Base-by-base conservation (phyloP, 371 early-diverging fungal genomes). In the Chytridiales sp. region DNA sequence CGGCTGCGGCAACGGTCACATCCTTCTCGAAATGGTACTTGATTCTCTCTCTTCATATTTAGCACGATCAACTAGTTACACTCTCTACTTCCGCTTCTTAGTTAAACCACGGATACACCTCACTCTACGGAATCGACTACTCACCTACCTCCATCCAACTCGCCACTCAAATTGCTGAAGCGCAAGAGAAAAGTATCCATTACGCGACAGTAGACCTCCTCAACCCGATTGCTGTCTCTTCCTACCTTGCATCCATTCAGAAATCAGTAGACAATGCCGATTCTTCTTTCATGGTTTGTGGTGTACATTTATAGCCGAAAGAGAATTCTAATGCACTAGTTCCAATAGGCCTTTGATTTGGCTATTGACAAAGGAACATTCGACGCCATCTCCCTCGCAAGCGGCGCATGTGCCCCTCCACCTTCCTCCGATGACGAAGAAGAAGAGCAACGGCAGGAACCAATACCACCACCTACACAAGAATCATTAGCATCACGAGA, bases 1-100 rank as follows among this genome's bases (percentile, higher is more conserved):
- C 2, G 94, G 95, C 1, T 93, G 93, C 64, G 95, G 95, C 32
- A 95, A 95, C 67, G 95, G 93, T 0, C 93, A 95, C 64, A 67
- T 95, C 34, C 78, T 95, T 11, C 68, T 93, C 21, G 87, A 79
- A 43, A 77, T 95, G 58, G 73, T 67, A 39, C n/a, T n/a, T n/a
- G n/a, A n/a, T n/a, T n/a, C n/a, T n/a, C n/a, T n/a, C n/a, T n/a
- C n/a, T n/a, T n/a, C n/a, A n/a, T n/a, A n/a, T n/a, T n/a, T n/a
- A n/a, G n/a, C n/a, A n/a, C n/a, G n/a, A n/a, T n/a, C n/a, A n/a
- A n/a, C n/a, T 24, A 5, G 24, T 15, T 27, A 26, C 27, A 4
- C 17, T 17, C 43, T 9, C 24, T 26, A 4, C 27, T 24, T 26
- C 54, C 13, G 29, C n/a, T 4, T n/a, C 26, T 2, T 19, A 63